phyloP scores from a whole-genome alignment of 352 stramenopile genomes.

The Globisporangium nagaii region DNA sequence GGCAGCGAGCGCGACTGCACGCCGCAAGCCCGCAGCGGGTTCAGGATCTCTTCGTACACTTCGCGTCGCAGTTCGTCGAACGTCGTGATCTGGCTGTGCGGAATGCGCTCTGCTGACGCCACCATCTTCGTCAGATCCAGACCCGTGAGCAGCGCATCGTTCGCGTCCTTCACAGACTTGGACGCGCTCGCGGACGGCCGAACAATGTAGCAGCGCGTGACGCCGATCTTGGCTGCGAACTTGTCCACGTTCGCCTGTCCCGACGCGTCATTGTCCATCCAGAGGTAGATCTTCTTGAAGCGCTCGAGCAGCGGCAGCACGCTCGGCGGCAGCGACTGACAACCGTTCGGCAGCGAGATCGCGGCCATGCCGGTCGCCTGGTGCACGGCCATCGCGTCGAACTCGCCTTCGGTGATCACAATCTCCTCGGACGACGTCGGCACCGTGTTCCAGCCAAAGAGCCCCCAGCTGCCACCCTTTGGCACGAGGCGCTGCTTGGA shows the following conservation, averaged over 20 bases:
- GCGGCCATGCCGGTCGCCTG: constrained; percentile 91
- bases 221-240: constrained; percentile 95
- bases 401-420: constrained; percentile 97
- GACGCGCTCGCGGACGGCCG: constrained; percentile 41
- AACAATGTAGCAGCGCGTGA: constrained; percentile 90
- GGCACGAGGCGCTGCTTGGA: constrained; percentile 82
- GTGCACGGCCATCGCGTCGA: constrained; percentile 96
- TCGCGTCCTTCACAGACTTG: constrained; percentile 93
- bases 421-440: constrained; percentile 81
- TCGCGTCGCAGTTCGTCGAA: constrained; percentile 91
- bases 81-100: constrained; percentile 92
- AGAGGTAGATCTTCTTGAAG: constrained; percentile 98
- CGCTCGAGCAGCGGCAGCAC: constrained; percentile 94
- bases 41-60: constrained; percentile 94
- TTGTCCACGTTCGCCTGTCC: constrained; percentile 95
- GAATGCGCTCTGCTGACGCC: constrained; percentile 70
- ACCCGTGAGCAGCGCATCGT: constrained; percentile 93
- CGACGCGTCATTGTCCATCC: constrained; percentile 98
- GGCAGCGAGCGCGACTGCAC: constrained; percentile 92
- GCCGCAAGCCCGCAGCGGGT: constrained; percentile 92
- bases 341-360: constrained; percentile 97
- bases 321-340: constrained; percentile 91
- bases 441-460: constrained; percentile 99
- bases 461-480: constrained; percentile 93
- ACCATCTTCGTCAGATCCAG: constrained; percentile 88